These are phyloP conservation scores for Cercospora sojina DNA, from an alignment of 2,329 filamentous ascomycete genomes.

Conservation along the genomic window DNA sequence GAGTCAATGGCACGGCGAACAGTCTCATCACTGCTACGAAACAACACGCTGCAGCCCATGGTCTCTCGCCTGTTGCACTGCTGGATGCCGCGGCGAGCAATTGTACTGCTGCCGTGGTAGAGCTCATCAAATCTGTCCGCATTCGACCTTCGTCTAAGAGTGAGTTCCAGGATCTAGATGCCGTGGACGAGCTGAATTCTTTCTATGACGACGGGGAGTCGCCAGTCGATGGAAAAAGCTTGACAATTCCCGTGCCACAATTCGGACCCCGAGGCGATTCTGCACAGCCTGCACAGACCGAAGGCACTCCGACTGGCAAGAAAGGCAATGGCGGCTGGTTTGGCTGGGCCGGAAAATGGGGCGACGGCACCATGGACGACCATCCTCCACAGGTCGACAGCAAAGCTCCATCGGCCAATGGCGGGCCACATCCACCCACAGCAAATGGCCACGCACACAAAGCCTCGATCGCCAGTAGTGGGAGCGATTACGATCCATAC, in stretches of 20 bases:
- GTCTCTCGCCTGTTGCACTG: conserved; percentile 87
- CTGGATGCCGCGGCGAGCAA: conserved; percentile 92
- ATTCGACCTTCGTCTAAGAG: conserved; percentile 54
- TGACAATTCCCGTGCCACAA: conserved; percentile 20
- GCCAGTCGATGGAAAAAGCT: conserved; percentile 13
- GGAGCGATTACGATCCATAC: conserved; percentile 29
- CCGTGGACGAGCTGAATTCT: conserved; percentile 26
- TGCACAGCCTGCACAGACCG: not conserved
- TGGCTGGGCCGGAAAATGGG: conserved; percentile 29
- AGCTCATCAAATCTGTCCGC: conserved; percentile 79
- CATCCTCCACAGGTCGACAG: conserved; percentile 7
- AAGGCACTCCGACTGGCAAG: conserved; percentile 7
- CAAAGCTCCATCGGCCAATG: conserved; percentile 8
- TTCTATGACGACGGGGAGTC: conserved; percentile 28
- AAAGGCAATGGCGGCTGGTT: conserved; percentile 28
- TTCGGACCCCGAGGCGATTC: conserved; percentile 6
- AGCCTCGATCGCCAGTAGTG: conserved; percentile 17
- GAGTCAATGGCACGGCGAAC: conserved; percentile 90
- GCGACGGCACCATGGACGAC: conserved; percentile 18
- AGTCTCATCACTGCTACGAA: conserved; percentile 92
- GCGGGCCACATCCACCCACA: conserved; percentile 6
- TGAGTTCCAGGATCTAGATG: conserved; percentile 28
- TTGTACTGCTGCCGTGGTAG: conserved; percentile 79
- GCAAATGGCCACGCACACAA: conserved; percentile 19
- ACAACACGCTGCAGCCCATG: conserved; percentile 79